phyloP scores from a whole-genome alignment of 139 green algal genomes.

The Trebouxia sp. region DNA sequence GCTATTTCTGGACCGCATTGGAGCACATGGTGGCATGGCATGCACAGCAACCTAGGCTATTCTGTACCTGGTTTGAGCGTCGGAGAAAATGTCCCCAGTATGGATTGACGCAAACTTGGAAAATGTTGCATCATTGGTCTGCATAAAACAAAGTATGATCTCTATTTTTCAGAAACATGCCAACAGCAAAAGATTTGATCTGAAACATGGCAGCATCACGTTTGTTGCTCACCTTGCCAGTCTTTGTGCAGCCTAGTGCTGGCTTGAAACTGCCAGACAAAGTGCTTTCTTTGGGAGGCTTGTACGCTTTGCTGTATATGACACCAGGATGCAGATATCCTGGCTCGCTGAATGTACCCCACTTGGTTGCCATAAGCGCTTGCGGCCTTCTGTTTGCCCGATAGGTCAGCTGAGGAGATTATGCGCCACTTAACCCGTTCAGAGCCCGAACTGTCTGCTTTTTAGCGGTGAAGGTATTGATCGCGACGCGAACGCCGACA shows the following conservation, averaged over 20 bases:
- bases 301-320: slow-evolving; percentile 38
- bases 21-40: neutral
- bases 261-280: slow-evolving; percentile 41
- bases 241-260: slow-evolving; percentile 15
- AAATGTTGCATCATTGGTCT: slow-evolving; percentile 67
- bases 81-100: slow-evolving; percentile 54
- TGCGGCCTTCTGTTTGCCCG: no score
- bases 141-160: no score
- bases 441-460: no score
- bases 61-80: slow-evolving; percentile 36
- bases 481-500: no score
- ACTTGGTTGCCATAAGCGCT: slow-evolving; percentile 43
- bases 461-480: no score
- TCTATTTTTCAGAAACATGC: no score
- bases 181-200: no score
- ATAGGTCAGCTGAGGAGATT: neutral
- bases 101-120: slow-evolving; percentile 57
- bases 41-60: neutral
- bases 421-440: no score
- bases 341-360: slow-evolving; percentile 44
- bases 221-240: neutral
- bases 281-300: neutral
- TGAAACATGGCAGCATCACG: no score
- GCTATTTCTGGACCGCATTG: no score
- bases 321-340: slow-evolving; percentile 33